Evolutionary conservation across 2,329 filamentous ascomycete genomes (phyloP).

Genomic region (Acrodontium crateriforme): DNA sequence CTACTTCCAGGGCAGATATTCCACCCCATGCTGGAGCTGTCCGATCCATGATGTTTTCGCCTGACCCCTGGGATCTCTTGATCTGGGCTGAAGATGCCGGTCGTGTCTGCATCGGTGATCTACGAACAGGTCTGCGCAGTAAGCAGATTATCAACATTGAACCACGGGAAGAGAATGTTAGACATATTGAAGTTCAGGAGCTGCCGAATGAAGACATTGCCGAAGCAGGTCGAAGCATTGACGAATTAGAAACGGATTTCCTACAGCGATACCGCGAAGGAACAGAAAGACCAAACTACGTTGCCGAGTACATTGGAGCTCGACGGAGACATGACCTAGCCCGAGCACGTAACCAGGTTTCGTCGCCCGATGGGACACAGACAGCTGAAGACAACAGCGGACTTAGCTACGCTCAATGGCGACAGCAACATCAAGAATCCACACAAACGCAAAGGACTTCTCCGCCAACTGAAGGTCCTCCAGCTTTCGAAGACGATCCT

Average conservation of each 20-base stretch:
- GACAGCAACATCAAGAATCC: too few relatives aligned
- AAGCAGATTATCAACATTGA: slow-evolving; percentile 57
- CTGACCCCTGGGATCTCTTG: slow-evolving; percentile 76
- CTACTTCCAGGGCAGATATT: slow-evolving; percentile 56
- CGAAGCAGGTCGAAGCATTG: slow-evolving; percentile 22
- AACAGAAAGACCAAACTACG: slow-evolving; percentile 24
- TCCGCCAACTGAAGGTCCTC: too few relatives aligned
- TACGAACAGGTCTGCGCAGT: slow-evolving; percentile 51
- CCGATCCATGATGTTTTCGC: slow-evolving; percentile 82
- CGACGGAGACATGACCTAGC: too few relatives aligned
- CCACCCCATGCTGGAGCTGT: slow-evolving; percentile 54
- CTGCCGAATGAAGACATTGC: slow-evolving; percentile 24
- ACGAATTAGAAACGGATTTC: slow-evolving; percentile 32
- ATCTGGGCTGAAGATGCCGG: slow-evolving; percentile 89
- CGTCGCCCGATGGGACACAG: neutral
- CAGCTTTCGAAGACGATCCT: slow-evolving; percentile 30
- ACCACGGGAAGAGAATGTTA: slow-evolving; percentile 40
- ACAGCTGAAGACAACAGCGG: too few relatives aligned
- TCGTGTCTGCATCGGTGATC: slow-evolving; percentile 58
- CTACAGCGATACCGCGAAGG: slow-evolving; percentile 29
- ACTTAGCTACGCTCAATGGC: too few relatives aligned
- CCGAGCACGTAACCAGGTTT: slow-evolving; percentile 18
- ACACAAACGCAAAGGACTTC: too few relatives aligned
- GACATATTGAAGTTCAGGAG: slow-evolving; percentile 31
- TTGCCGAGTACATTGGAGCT: slow-evolving; percentile 30